Base-by-base conservation (phyloP, 176 grass and related monocot species). In the Raddia distichophylla region DNA sequence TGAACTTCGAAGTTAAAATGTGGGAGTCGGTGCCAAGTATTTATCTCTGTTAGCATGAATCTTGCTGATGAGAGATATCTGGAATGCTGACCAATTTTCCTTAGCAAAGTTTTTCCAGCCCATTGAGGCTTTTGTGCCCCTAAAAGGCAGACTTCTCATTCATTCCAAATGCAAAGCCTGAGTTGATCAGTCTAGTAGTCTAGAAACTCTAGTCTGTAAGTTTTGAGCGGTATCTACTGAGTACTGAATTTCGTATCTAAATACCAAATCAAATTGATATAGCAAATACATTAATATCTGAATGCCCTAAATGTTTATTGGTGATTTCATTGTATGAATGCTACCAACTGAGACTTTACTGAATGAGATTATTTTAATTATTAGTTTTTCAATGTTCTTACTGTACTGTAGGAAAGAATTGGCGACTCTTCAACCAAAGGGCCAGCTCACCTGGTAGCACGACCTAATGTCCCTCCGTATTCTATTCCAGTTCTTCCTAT, bases 351-450 rank as follows among this genome's bases (percentile, higher is more conserved):
- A 79, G 63, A 68, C 11, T 5, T 44, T 80, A 67, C 18, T 44
- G 2, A 19, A 27, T 14, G 52, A 44, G 17, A 56, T 44, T 64
- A 8, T 67, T 57, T 62, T 15, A 82, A 82, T 60, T 52, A 52
- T 50, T 69, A 66, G 50, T 48, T 2, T 22, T 45, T 48, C 75
- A n/a, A 69, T 19, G 11, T 77, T 73, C 55, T 62, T 71, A 71
- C 37, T 7, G 52, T 69, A 72, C 69, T 86, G 40, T 76, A 93
- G 87, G 91, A 93, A 72, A 87, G 49, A 76, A 77, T 64, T 58
- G 54, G 67, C 47, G 87, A 90, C 49, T 75, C 87, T 81, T 93
- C 91, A 64, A 76, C 78, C 71, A 89, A 90, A 79, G 73, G 73
- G 44, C 55, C 80, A 60, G 68, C 77, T 17, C 77, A 90, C 18